A percentile compares a stretch with the other conserved stretches of the same genome.
Conservation (phyloP, 192 early-diverging fungal species). For the Funneliformis mosseae region DNA sequence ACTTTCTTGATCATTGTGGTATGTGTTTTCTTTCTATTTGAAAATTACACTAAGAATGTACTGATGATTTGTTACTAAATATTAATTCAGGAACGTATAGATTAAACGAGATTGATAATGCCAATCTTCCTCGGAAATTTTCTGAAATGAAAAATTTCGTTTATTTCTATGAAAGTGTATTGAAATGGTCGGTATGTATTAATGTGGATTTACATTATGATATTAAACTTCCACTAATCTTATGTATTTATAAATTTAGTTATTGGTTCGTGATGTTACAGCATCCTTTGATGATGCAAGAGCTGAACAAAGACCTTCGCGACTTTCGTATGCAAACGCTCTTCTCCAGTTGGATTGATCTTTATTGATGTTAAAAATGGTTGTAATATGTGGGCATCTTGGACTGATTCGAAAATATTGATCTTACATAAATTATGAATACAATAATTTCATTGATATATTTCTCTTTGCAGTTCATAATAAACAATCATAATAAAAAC, state of each 20-base stretch:
- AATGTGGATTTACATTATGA: conserved; percentile 29
- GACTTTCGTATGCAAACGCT: conserved; percentile 26
- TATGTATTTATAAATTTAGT: conserved; percentile 35
- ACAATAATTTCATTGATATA: background rate
- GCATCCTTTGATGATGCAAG: conserved; percentile 36
- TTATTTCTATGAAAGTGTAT: conserved; percentile 37
- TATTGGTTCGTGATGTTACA: conserved; percentile 38
- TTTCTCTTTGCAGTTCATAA: background rate
- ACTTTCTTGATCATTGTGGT: conserved; percentile 39
- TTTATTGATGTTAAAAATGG: conserved; percentile 28
- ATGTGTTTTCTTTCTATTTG: conserved; percentile 32
- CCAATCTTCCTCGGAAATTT: conserved; percentile 36
- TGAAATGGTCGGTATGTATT: conserved; percentile 32
- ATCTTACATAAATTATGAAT: conserved; percentile 24
- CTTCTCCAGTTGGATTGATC: conserved; percentile 15
- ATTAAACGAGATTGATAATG: conserved; percentile 36
- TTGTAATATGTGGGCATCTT: conserved; percentile 26
- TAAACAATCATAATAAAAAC: conserved; percentile 13
- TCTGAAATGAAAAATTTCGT: conserved; percentile 35
- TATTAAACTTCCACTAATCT: conserved; percentile 35
- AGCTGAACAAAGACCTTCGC: conserved; percentile 26
- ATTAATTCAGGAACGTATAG: conserved; percentile 35
- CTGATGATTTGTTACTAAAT: conserved; percentile 29
- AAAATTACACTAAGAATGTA: conserved; percentile 35
- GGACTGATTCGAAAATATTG: conserved; percentile 10